Evolutionary conservation across 148 eudicot genomes (phyloP).

Genomic region (Rhododendron mucronatum): DNA sequence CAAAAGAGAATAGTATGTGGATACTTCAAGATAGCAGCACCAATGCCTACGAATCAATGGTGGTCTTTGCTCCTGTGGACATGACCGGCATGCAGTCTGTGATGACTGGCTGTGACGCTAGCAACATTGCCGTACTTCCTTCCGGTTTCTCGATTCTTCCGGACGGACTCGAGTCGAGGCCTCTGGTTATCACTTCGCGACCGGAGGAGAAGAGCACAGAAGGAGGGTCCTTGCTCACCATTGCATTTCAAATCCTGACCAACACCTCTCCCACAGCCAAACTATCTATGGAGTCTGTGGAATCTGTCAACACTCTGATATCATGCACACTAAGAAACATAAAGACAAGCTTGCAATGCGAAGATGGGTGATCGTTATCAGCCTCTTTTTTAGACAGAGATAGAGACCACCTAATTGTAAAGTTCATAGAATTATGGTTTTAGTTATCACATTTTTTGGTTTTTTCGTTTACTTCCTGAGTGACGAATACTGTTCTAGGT

Average conservation of each 20-base stretch:
- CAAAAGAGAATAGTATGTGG: slow-evolving; percentile 60
- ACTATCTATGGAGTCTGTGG: slow-evolving; percentile 59
- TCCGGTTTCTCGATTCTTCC: slow-evolving; percentile 90
- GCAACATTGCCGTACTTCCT: slow-evolving; percentile 60
- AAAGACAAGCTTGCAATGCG: slow-evolving; percentile 78
- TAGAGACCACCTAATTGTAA: slow-evolving; percentile 17
- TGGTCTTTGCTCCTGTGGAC: slow-evolving; percentile 73
- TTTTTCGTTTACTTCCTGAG: slow-evolving; percentile 4
- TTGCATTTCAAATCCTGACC: slow-evolving; percentile 72
- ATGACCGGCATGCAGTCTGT: slow-evolving; percentile 64
- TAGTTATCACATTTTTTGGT: slow-evolving; percentile 2
- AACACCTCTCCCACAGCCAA: slow-evolving; percentile 63
- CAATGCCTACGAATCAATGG: slow-evolving; percentile 65
- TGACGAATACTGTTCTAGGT: background rate
- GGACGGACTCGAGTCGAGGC: slow-evolving; percentile 79
- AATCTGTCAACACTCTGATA: slow-evolving; percentile 62
- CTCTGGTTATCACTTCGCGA: slow-evolving; percentile 64
- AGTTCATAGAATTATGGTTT: slow-evolving; percentile 6
- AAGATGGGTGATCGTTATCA: slow-evolving; percentile 41
- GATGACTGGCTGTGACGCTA: slow-evolving; percentile 90
- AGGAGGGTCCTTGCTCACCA: slow-evolving; percentile 82
- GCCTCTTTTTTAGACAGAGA: slow-evolving; percentile 11
- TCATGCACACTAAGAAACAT: slow-evolving; percentile 63
- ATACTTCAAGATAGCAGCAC: slow-evolving; percentile 82
- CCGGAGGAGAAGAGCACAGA: slow-evolving; percentile 66